Conservation (phyloP, 23 red algal species). For the Chondrus crispus region DNA sequence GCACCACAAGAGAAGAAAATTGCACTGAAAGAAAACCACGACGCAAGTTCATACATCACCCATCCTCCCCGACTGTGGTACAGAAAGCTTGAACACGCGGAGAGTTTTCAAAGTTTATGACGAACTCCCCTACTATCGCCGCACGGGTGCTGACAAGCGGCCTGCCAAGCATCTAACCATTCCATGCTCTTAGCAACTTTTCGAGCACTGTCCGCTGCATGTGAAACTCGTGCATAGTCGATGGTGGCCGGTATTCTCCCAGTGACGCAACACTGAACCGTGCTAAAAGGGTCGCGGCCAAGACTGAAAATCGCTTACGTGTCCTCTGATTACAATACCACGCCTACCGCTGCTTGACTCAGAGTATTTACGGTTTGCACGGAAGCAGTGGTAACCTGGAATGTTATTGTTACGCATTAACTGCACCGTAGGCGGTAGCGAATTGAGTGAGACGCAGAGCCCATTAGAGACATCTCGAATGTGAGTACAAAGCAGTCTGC, state of each 20-base stretch:
- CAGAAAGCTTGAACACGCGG: constrained; percentile 2
- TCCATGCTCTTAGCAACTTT: constrained; percentile 76
- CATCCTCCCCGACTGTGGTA: constrained; percentile 42
- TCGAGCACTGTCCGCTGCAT: constrained; percentile 56
- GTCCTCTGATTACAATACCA: constrained; percentile 83
- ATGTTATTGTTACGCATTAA: constrained; percentile 78
- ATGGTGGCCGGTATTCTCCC: constrained; percentile 51
- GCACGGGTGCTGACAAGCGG: constrained; percentile 29
- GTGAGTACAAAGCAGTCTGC: constrained; percentile 63
- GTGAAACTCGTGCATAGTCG: constrained; percentile 65
- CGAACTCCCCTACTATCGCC: constrained; percentile 21
- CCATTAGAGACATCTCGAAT: constrained; percentile 75
- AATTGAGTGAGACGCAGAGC: constrained; percentile 73
- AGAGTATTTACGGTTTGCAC: constrained; percentile 76
- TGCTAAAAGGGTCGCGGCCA: neutral
- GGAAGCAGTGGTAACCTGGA: constrained; percentile 46
- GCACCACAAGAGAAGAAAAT: constrained; percentile 9
- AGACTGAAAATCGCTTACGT: constrained; percentile 78
- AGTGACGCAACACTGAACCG: constrained; percentile 29
- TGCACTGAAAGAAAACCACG: neutral
- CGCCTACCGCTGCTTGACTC: constrained; percentile 75
- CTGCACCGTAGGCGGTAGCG: constrained; percentile 55
- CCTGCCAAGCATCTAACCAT: constrained; percentile 71
- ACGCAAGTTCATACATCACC: constrained; percentile 34
- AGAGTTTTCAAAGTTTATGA: constrained; percentile 32